Percentiles rank a stretch among this genome's conserved stretches.
Evolutionary conservation across 805 yeast species (phyloP).

Genomic region (Pichia rugopelliculosa): DNA sequence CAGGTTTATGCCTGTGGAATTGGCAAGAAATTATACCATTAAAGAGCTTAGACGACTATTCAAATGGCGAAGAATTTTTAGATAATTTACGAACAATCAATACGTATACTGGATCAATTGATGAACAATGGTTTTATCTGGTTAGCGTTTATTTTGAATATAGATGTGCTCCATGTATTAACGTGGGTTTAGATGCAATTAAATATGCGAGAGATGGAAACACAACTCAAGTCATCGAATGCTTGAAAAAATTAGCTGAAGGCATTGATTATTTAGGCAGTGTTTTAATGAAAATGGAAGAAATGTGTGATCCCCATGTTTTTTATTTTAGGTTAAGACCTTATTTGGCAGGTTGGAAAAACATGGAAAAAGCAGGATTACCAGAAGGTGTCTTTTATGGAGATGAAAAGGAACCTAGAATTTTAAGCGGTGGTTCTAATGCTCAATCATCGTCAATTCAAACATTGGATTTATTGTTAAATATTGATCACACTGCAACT

Average conservation of each 20-base stretch:
- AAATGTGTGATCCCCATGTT: slow-evolving; percentile 90
- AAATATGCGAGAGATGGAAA: slow-evolving; percentile 44
- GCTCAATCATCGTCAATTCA: slow-evolving; percentile 91
- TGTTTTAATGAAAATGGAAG: slow-evolving; percentile 75
- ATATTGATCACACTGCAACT: slow-evolving; percentile 71
- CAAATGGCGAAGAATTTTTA: slow-evolving; percentile 32
- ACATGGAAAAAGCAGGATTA: slow-evolving; percentile 82
- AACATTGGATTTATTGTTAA: slow-evolving; percentile 69
- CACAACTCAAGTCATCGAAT: slow-evolving; percentile 31
- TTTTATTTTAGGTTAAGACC: slow-evolving; percentile 85
- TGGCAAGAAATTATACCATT: slow-evolving; percentile 53
- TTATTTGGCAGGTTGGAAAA: slow-evolving; percentile 88
- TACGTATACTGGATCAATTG: slow-evolving; percentile 85
- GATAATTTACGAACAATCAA: slow-evolving; percentile 69
- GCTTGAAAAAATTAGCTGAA: slow-evolving; percentile 63
- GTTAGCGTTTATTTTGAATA: slow-evolving; percentile 83
- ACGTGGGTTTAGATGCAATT: slow-evolving; percentile 62
- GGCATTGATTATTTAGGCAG: slow-evolving; percentile 66
- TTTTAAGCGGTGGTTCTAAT: slow-evolving; percentile 84
- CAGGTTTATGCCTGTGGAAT: slow-evolving; percentile 86
- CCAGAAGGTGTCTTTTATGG: slow-evolving; percentile 74
- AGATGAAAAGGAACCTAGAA: slow-evolving; percentile 45
- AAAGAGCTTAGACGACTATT: slow-evolving; percentile 18
- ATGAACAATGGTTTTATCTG: slow-evolving; percentile 90
- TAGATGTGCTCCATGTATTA: slow-evolving; percentile 66